Conservation (phyloP, 768 basidiomycete species). For the Boletellus ananas region DNA sequence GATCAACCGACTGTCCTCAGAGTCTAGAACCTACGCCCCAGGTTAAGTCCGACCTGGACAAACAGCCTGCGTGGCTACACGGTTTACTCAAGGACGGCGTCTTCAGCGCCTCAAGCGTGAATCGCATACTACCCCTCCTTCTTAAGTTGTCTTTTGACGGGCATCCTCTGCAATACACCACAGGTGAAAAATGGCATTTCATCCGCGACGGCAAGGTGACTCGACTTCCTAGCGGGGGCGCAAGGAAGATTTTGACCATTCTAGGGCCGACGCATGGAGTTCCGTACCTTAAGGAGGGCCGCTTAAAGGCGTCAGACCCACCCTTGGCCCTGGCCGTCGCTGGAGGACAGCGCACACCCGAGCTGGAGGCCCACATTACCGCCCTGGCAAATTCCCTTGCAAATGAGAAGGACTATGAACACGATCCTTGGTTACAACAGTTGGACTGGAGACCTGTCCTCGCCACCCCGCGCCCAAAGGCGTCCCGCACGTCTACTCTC, state of each 20-base stretch:
- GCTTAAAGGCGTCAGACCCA: slow-evolving; percentile 38
- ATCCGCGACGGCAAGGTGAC: slow-evolving; percentile 28
- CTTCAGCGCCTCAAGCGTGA: slow-evolving; percentile 32
- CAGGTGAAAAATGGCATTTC: slow-evolving; percentile 68
- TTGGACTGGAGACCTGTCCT: slow-evolving; percentile 59
- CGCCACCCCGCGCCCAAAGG: not conserved
- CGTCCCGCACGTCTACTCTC: slow-evolving; percentile 1
- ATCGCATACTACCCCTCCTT: slow-evolving; percentile 62
- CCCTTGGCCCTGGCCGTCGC: slow-evolving; percentile 49
- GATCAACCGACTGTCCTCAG: slow-evolving; percentile 6
- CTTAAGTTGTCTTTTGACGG: slow-evolving; percentile 60
- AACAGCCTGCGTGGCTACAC: slow-evolving; percentile 56
- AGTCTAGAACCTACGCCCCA: not conserved
- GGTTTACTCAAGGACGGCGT: slow-evolving; percentile 44
- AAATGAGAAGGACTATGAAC: slow-evolving; percentile 14
- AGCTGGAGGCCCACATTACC: slow-evolving; percentile 35
- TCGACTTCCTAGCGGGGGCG: slow-evolving; percentile 43
- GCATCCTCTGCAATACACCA: slow-evolving; percentile 52
- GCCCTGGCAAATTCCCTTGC: slow-evolving; percentile 39
- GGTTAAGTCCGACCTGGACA: not conserved
- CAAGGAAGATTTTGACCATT: slow-evolving; percentile 41
- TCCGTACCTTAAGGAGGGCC: slow-evolving; percentile 40
- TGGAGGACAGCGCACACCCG: slow-evolving; percentile 36
- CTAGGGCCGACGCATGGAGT: slow-evolving; percentile 47
- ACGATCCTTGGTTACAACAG: slow-evolving; percentile 58